Conservation (phyloP, 495 filamentous ascomycete species). For the Penicillium daleae region DNA sequence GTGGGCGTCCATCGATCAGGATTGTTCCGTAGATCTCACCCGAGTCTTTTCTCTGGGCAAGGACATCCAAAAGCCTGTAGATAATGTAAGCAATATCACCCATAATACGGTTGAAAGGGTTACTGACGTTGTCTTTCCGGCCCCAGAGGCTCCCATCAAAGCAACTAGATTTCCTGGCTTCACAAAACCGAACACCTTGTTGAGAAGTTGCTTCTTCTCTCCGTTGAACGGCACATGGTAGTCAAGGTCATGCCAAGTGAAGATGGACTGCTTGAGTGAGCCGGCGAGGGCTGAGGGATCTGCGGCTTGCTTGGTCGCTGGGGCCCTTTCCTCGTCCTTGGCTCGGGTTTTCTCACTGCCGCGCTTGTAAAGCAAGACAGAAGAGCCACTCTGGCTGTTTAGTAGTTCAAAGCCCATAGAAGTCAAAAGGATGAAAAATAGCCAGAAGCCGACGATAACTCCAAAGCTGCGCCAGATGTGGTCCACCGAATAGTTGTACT, state of each 20-base stretch:
- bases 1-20: constrained; percentile 50
- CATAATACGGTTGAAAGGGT: constrained; percentile 11
- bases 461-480: constrained; percentile 83
- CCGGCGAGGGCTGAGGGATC: constrained; percentile 26
- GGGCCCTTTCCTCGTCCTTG: constrained; percentile 33
- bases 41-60: constrained; percentile 53
- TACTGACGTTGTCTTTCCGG: constrained; percentile 81
- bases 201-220: constrained; percentile 61
- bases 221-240: constrained; percentile 63
- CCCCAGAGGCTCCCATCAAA: constrained; percentile 80
- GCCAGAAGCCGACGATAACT: constrained; percentile 74
- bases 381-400: constrained; percentile 65
- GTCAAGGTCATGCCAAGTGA: constrained; percentile 67
- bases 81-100: constrained; percentile 52
- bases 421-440: constrained; percentile 71
- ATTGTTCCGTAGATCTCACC: constrained; percentile 53
- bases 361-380: constrained; percentile 64
- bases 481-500: constrained; percentile 62
- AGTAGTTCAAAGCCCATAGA: constrained; percentile 64
- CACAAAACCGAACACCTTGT: constrained; percentile 77
- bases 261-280: constrained; percentile 40
- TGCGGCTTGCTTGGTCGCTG: constrained; percentile 9
- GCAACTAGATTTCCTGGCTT: constrained; percentile 79
- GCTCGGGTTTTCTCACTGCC: constrained; percentile 45
- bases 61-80: constrained; percentile 54